Conservation (phyloP, 208 protist species). For the Leishmania gerbilli region DNA sequence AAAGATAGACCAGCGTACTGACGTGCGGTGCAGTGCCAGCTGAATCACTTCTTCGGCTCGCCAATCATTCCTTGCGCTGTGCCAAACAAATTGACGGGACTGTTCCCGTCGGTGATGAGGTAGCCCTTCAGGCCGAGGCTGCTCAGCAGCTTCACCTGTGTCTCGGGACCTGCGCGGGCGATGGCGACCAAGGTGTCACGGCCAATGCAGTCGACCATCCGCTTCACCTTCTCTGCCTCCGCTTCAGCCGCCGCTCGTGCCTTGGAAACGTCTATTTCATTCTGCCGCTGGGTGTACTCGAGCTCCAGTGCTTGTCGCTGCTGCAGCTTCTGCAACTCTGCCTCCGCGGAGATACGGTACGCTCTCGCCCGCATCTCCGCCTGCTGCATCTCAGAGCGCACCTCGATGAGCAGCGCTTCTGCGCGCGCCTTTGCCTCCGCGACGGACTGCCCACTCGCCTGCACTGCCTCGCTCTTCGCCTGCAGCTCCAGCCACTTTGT, state of each 20-base stretch:
- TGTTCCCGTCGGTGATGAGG: conserved; percentile 96
- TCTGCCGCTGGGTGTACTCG: conserved; percentile 73
- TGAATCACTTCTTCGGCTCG: conserved; percentile 19
- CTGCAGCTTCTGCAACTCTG: conserved; percentile 87
- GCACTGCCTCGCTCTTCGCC: conserved; percentile 91
- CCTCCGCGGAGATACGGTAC: conserved; percentile 78
- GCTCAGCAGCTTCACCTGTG: conserved; percentile 95
- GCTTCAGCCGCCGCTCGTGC: conserved; percentile 70
- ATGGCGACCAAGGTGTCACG: conserved; percentile 92
- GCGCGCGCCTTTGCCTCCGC: conserved; percentile 92
- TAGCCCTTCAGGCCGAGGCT: conserved; percentile 94
- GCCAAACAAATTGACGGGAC: conserved; percentile 96
- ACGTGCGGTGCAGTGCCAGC: background rate
- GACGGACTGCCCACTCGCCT: conserved; percentile 91
- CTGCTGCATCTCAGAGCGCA: conserved; percentile 87
- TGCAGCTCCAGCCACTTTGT: conserved; percentile 90
- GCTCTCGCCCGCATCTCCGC: conserved; percentile 84
- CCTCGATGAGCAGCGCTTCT: conserved; percentile 90
- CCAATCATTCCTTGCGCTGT: conserved; percentile 94
- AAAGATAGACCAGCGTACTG: background rate
- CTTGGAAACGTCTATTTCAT: conserved; percentile 89
- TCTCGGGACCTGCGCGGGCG: conserved; percentile 93
- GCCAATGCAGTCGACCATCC: conserved; percentile 90
- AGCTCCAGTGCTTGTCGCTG: conserved; percentile 87
- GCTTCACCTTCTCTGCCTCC: conserved; percentile 89